Evolutionary conservation across 139 green algal genomes (phyloP).

Genomic region (Haematococcus sp.): DNA sequence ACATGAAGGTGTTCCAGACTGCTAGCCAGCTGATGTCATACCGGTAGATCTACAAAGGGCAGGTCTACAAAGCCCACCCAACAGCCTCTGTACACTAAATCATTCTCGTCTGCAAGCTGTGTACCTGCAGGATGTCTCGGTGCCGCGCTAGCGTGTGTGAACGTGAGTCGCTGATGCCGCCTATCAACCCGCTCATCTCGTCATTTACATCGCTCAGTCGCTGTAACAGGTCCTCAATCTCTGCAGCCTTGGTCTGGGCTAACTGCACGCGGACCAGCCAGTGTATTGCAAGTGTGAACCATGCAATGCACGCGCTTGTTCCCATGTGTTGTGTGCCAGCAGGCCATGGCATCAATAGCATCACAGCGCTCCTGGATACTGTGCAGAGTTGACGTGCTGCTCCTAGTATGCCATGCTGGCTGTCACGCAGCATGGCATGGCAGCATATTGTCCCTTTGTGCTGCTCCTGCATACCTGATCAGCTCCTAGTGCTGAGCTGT

Average conservation of each 20-base stretch:
- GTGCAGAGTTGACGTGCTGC: neutral
- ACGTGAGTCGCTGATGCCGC: constrained; percentile 59
- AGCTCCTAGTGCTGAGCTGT: constrained; percentile 33
- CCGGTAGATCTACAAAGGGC: too few species aligned
- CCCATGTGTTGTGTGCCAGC: neutral
- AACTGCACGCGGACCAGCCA: constrained; percentile 38
- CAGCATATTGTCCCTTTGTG: too few species aligned
- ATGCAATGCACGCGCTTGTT: too few species aligned
- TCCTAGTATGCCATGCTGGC: too few species aligned
- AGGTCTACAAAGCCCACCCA: neutral
- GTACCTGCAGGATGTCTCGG: constrained; percentile 85
- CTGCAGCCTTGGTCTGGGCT: constrained; percentile 58
- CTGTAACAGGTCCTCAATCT: constrained; percentile 78
- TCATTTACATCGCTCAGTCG: constrained; percentile 81
- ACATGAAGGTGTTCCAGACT: too few species aligned
- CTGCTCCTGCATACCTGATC: too few species aligned
- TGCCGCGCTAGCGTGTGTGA: constrained; percentile 88
- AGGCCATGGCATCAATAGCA: neutral
- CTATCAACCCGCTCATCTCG: constrained; percentile 63
- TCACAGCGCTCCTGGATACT: neutral
- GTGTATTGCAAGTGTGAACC: neutral
- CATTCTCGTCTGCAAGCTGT: neutral
- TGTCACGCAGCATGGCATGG: too few species aligned
- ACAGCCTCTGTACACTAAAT: too few species aligned
- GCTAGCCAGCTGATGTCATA: too few species aligned